phyloP scores from a whole-genome alignment of 139 green algal genomes.

The Medakamo hakoo region DNA sequence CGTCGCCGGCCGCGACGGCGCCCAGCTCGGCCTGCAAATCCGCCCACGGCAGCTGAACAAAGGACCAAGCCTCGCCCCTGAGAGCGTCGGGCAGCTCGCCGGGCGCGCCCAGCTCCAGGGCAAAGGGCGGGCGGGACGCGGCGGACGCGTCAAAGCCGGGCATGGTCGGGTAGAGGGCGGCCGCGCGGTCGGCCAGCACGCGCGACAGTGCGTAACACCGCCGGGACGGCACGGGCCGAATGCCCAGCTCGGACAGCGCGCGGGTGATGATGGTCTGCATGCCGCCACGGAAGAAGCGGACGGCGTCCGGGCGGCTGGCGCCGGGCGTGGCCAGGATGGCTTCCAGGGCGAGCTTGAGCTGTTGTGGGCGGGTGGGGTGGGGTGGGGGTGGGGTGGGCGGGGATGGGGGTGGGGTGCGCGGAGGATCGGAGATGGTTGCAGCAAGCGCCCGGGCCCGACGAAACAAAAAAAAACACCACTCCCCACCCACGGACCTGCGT shows the following conservation, averaged over 20 bases:
- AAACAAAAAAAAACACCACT: not conserved
- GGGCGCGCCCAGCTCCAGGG: slow-evolving; percentile 58
- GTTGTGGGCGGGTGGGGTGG: slow-evolving; percentile 5
- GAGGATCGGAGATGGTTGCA: not conserved
- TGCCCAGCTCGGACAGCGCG: slow-evolving; percentile 72
- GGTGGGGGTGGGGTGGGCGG: not conserved
- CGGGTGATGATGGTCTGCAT: slow-evolving; percentile 97
- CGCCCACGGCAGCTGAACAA: slow-evolving; percentile 88
- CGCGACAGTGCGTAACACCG: slow-evolving; percentile 72
- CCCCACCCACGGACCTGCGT: slow-evolving; percentile 36
- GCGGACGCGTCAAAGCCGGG: slow-evolving; percentile 65
- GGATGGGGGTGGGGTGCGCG: not conserved
- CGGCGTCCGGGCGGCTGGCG: slow-evolving; percentile 42
- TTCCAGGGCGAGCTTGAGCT: slow-evolving; percentile 61
- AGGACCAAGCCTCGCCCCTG: slow-evolving; percentile 86
- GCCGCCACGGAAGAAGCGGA: slow-evolving; percentile 85
- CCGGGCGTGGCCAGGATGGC: slow-evolving; percentile 49
- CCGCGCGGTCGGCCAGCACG: slow-evolving; percentile 71
- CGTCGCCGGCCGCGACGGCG: slow-evolving; percentile 17
- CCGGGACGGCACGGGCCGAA: slow-evolving; percentile 75
- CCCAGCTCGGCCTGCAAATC: slow-evolving; percentile 26
- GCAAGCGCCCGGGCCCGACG: not conserved
- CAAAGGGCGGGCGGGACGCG: slow-evolving; percentile 47
- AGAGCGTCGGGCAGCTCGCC: slow-evolving; percentile 80
- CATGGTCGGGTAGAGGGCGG: slow-evolving; percentile 73